phyloP scores from a whole-genome alignment of 2,329 filamentous ascomycete species.

The Penicillium verrucosum region DNA sequence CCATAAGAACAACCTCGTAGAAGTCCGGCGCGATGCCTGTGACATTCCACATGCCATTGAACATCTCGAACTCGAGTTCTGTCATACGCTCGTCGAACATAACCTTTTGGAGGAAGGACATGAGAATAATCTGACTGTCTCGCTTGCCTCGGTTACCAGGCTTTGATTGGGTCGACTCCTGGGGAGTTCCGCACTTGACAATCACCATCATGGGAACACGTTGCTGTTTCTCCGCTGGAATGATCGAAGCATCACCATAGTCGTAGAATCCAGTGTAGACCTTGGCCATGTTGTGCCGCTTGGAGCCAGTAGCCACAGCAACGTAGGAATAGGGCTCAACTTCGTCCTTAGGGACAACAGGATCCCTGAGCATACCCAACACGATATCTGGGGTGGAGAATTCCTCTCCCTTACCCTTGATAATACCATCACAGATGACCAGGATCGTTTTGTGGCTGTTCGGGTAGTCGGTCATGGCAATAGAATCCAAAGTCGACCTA shows the following conservation, averaged over 20 bases:
- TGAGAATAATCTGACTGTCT: constrained; percentile 97
- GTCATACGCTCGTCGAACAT: constrained; percentile 99
- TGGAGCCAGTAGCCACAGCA: constrained; percentile 89
- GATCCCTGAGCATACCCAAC: constrained; percentile 91
- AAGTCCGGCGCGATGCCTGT: constrained; percentile 98
- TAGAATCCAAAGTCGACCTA: constrained; percentile 89
- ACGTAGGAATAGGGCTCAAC: constrained; percentile 93
- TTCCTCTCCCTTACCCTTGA: constrained; percentile 89
- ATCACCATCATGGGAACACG: constrained; percentile 96
- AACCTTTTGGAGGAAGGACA: constrained; percentile 99
- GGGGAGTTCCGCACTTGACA: constrained; percentile 91
- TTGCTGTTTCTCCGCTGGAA: constrained; percentile 85
- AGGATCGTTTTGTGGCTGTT: constrained; percentile 98
- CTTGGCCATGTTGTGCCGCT: constrained; percentile 99
- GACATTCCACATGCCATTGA: constrained; percentile 98
- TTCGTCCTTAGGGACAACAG: constrained; percentile 72
- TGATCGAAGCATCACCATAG: constrained; percentile 76
- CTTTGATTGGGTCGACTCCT: constrained; percentile 76
- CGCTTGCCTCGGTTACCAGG: constrained; percentile 97
- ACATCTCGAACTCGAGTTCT: constrained; percentile 98
- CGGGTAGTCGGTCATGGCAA: constrained; percentile 96
- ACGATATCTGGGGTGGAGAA: constrained; percentile 86
- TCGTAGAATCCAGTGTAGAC: constrained; percentile 98
- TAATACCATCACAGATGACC: constrained; percentile 94
- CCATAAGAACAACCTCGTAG: constrained; percentile 97